These are phyloP conservation scores for Fraxinus latifolia DNA, from an alignment of 305 asterid species.

Conservation along the genomic window DNA sequence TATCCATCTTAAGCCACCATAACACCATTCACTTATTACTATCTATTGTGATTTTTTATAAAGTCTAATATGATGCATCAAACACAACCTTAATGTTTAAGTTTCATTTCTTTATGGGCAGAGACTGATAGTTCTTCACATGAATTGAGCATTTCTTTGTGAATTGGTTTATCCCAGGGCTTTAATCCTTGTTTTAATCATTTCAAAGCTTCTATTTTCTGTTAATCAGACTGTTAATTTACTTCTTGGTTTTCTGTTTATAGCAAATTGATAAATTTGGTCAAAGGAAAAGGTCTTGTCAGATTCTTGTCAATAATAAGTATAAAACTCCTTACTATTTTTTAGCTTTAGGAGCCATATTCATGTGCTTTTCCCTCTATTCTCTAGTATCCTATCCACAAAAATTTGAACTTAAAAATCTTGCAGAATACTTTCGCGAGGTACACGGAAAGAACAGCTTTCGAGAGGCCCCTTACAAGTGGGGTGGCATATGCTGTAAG, in stretches of 20 bases:
- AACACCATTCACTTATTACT: neutral
- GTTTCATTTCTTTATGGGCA: neutral
- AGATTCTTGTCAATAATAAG: neutral
- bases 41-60: neutral
- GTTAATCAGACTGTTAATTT: neutral
- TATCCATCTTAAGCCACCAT: neutral
- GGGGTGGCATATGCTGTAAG: conserved; percentile 98
- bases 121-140: neutral
- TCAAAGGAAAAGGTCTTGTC: neutral
- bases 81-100: neutral
- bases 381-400: conserved; percentile 10
- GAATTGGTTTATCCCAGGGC: neutral
- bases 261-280: conserved; percentile 4
- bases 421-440: conserved; percentile 75
- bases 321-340: neutral
- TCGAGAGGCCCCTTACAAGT: conserved; percentile 96
- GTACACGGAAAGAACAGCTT: conserved; percentile 84
- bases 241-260: neutral
- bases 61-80: neutral
- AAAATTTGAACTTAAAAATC: conserved; percentile 9
- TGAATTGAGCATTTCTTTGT: neutral
- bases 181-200: neutral
- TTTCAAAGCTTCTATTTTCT: neutral
- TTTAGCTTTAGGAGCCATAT: neutral
- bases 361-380: neutral